Evolutionary conservation across 345 rosid species (phyloP).

Genomic region (Hevea brasiliensis): DNA sequence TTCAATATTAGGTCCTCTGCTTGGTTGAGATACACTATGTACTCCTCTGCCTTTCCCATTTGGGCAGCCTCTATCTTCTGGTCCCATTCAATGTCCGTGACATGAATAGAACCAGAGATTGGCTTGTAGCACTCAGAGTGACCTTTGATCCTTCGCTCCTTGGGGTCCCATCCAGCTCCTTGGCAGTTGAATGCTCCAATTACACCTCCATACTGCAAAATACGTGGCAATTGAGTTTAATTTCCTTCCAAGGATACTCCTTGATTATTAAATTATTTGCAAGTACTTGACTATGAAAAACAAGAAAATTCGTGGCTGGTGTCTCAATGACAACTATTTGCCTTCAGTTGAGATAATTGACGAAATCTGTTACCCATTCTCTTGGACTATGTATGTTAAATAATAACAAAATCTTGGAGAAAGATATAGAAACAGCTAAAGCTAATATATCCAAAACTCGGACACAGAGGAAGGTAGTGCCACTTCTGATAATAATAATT

Average conservation of each 20-base stretch:
- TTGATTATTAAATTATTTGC: no score
- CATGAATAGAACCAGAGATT: slow-evolving; percentile 49
- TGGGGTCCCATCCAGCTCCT: slow-evolving; percentile 87
- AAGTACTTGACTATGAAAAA: no score
- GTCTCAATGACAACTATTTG: neutral
- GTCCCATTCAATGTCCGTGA: slow-evolving; percentile 79
- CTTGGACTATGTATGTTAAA: neutral
- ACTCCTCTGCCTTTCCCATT: slow-evolving; percentile 47
- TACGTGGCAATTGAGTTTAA: neutral
- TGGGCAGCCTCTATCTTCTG: slow-evolving; percentile 42
- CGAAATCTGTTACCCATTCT: neutral
- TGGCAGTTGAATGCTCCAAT: slow-evolving; percentile 93
- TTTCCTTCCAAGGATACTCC: neutral
- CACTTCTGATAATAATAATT: no score
- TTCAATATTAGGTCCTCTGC: slow-evolving; percentile 40
- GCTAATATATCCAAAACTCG: no score
- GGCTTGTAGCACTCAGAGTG: slow-evolving; percentile 66
- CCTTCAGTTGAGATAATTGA: neutral
- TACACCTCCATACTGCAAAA: slow-evolving; percentile 70
- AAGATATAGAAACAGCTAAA: no score
- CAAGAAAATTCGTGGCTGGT: no score
- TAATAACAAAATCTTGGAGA: neutral
- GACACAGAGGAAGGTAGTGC: neutral
- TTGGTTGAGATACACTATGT: slow-evolving; percentile 52
- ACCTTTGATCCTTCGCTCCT: slow-evolving; percentile 55